Conservation (phyloP, 345 rosid genomes). For the Boechera divaricarpa region DNA sequence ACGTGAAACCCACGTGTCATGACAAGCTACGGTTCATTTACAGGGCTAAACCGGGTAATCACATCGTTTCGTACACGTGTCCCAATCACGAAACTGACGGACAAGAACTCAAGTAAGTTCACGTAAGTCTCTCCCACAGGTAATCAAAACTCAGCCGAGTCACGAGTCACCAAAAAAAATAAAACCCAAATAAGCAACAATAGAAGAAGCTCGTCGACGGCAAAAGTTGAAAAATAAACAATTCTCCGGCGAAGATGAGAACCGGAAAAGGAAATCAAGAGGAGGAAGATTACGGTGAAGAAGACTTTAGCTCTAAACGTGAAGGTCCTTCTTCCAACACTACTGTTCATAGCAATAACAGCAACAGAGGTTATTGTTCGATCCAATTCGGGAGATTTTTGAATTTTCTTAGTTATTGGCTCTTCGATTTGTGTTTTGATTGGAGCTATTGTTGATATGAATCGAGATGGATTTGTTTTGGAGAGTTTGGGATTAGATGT, state of each 20-base stretch:
- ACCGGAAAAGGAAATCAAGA: slow-evolving; percentile 70
- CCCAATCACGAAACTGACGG: background rate
- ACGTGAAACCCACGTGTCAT: slow-evolving; percentile 46
- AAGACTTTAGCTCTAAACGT: slow-evolving; percentile 65
- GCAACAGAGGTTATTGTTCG: slow-evolving; percentile 55
- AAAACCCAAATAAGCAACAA: background rate
- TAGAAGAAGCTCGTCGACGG: slow-evolving; percentile 39
- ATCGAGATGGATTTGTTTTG: slow-evolving; percentile 26
- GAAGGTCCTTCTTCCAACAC: slow-evolving; percentile 59
- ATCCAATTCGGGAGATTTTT: slow-evolving; percentile 46
- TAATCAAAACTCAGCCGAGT: slow-evolving; percentile 33
- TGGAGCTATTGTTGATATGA: slow-evolving; percentile 3
- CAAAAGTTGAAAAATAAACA: slow-evolving; percentile 11
- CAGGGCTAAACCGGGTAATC: slow-evolving; percentile 6
- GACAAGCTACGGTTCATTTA: slow-evolving; percentile 18
- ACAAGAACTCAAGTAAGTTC: slow-evolving; percentile 18
- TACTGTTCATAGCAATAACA: slow-evolving; percentile 4
- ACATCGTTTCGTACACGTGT: slow-evolving; percentile 39
- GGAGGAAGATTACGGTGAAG: slow-evolving; percentile 85
- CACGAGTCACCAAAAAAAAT: slow-evolving; percentile 34
- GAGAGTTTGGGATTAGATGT: slow-evolving; percentile 1
- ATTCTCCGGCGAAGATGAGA: slow-evolving; percentile 61
- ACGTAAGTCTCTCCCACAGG: slow-evolving; percentile 31
- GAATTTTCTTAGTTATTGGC: background rate
- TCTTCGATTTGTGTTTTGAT: slow-evolving; percentile 21